These are phyloP conservation scores for Mortierella hygrophila DNA, from an alignment of 192 early-diverging fungal species.

Conservation along the genomic window DNA sequence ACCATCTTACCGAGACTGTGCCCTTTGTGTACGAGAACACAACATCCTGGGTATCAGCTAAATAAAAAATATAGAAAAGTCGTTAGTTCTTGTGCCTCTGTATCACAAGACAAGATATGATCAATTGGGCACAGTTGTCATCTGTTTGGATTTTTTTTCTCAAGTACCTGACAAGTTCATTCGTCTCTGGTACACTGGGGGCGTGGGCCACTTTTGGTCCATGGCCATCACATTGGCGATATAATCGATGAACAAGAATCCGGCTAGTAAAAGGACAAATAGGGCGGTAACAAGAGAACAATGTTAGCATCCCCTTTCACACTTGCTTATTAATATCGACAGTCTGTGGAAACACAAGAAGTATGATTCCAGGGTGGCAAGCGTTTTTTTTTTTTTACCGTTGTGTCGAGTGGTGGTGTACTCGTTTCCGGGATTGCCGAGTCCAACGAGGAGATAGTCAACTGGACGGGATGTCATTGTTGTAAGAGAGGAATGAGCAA, in stretches of 20 bases:
- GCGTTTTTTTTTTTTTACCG: constrained; percentile 40
- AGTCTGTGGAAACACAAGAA: neutral
- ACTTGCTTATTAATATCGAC: neutral
- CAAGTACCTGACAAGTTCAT: constrained; percentile 48
- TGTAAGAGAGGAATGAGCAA: neutral
- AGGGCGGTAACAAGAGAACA: no score
- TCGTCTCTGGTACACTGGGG: constrained; percentile 53
- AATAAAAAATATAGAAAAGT: constrained; percentile 2
- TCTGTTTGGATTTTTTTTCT: neutral
- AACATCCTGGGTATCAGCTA: constrained; percentile 69
- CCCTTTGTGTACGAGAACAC: constrained; percentile 57
- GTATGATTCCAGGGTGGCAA: neutral
- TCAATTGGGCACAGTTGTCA: no score
- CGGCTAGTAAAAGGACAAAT: constrained; percentile 44
- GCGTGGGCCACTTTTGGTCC: constrained; percentile 51
- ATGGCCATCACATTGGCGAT: constrained; percentile 69
- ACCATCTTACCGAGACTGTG: constrained; percentile 28
- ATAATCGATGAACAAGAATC: constrained; percentile 71
- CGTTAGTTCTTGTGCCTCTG: neutral
- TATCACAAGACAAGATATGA: no score
- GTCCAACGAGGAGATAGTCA: constrained; percentile 67
- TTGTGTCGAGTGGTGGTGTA: constrained; percentile 68
- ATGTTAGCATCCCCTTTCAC: neutral
- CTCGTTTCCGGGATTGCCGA: constrained; percentile 65
- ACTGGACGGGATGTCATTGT: constrained; percentile 55